Evolutionary conservation across 2,329 filamentous ascomycete species (phyloP).

Genomic region (Cladosporium sp.): DNA sequence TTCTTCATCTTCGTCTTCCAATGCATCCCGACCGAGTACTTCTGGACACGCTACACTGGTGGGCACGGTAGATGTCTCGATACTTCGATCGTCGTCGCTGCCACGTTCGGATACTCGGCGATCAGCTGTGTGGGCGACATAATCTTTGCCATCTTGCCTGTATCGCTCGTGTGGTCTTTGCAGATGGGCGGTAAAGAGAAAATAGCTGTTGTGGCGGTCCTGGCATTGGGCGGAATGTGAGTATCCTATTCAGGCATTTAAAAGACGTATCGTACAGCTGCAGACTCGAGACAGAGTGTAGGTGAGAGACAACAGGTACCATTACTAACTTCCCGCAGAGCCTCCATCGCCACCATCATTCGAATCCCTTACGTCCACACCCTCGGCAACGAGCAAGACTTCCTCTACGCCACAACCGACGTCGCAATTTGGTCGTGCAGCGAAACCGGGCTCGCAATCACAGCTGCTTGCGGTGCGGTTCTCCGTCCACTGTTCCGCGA

Average conservation of each 20-base stretch:
- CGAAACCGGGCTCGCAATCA: slow-evolving; percentile 36
- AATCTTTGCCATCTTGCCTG: slow-evolving; percentile 30
- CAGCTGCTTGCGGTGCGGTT: slow-evolving; percentile 50
- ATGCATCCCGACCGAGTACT: slow-evolving; percentile 22
- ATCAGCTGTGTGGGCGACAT: slow-evolving; percentile 23
- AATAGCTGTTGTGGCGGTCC: slow-evolving; percentile 33
- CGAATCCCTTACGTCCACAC: slow-evolving; percentile 32
- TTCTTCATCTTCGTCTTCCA: slow-evolving; percentile 27
- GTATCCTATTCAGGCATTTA: neutral
- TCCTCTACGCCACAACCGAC: slow-evolving; percentile 41
- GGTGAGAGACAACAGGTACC: neutral
- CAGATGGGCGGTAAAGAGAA: slow-evolving; percentile 33
- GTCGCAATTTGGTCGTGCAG: slow-evolving; percentile 37
- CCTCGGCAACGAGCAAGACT: slow-evolving; percentile 18
- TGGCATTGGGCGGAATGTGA: slow-evolving; percentile 34
- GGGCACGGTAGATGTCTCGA: slow-evolving; percentile 20
- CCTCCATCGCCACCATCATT: slow-evolving; percentile 24
- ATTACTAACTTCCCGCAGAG: slow-evolving; percentile 12
- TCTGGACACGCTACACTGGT: slow-evolving; percentile 23
- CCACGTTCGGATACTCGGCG: slow-evolving; percentile 23
- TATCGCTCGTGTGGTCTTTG: slow-evolving; percentile 33
- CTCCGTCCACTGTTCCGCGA: slow-evolving; percentile 48
- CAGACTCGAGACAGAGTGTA: neutral
- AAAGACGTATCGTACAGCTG: neutral
- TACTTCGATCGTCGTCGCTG: slow-evolving; percentile 17